These are phyloP conservation scores for Claviceps lovelessii DNA, from an alignment of 2,329 filamentous ascomycete genomes.

Conservation along the genomic window DNA sequence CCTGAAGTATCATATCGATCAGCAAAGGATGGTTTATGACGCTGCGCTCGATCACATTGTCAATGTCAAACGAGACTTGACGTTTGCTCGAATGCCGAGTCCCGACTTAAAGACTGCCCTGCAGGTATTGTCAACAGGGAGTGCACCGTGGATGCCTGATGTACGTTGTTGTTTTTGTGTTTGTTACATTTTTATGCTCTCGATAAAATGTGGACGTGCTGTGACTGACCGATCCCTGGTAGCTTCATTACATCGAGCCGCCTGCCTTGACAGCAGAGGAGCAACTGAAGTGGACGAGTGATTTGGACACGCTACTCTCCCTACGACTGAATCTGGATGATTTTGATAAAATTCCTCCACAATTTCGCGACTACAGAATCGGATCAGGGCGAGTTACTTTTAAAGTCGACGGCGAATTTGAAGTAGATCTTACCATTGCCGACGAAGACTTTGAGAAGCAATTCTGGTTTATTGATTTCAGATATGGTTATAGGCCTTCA, in stretches of 20 bases:
- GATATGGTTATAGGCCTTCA: slow-evolving; percentile 65
- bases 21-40: slow-evolving; percentile 46
- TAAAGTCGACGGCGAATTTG: slow-evolving; percentile 68
- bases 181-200: background rate
- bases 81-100: slow-evolving; percentile 63
- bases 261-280: slow-evolving; percentile 57
- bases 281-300: slow-evolving; percentile 58
- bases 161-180: slow-evolving; percentile 27
- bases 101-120: slow-evolving; percentile 85
- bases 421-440: slow-evolving; percentile 81
- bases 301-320: slow-evolving; percentile 71
- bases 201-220: background rate
- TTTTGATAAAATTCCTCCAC: slow-evolving; percentile 56
- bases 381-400: slow-evolving; percentile 84
- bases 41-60: slow-evolving; percentile 48
- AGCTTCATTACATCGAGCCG: slow-evolving; percentile 65
- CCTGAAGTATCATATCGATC: slow-evolving; percentile 59
- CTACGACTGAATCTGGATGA: slow-evolving; percentile 78
- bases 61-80: slow-evolving; percentile 59
- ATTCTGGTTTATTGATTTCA: slow-evolving; percentile 88
- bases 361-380: slow-evolving; percentile 66
- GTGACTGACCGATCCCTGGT: slow-evolving; percentile 18
- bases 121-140: slow-evolving; percentile 67
- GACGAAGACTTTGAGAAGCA: slow-evolving; percentile 72
- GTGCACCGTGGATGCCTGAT: slow-evolving; percentile 65